These are phyloP conservation scores for Mortierella alpina DNA, from an alignment of 192 early-diverging fungal genomes.

Conservation along the genomic window DNA sequence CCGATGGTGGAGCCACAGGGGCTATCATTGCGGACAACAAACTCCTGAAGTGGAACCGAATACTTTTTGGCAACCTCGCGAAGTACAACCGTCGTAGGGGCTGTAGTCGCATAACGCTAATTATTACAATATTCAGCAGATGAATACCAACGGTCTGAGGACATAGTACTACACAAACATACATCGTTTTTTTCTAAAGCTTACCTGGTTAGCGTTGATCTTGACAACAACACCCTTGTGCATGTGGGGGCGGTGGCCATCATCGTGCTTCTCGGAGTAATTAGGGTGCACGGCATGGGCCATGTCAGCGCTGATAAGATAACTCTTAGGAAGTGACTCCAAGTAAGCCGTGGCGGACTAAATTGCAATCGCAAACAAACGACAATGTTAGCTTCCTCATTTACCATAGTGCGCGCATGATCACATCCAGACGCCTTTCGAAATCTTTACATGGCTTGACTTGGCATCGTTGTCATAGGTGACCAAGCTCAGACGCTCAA, in stretches of 20 bases:
- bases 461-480: constrained; percentile 35
- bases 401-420: background rate
- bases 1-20: constrained; percentile 98
- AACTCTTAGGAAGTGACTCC: constrained; percentile 84
- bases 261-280: constrained; percentile 90
- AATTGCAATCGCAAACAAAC: constrained; percentile 17
- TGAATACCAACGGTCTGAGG: background rate
- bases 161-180: background rate
- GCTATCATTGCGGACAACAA: constrained; percentile 93
- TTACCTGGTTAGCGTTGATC: constrained; percentile 93
- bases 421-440: background rate
- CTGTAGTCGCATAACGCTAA: constrained; percentile 81
- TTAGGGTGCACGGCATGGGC: constrained; percentile 74
- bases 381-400: background rate
- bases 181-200: background rate
- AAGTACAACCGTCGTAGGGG: constrained; percentile 76
- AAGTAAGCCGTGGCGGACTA: constrained; percentile 75
- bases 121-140: background rate
- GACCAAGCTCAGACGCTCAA: constrained; percentile 69
- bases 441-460: constrained; percentile 13
- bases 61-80: constrained; percentile 83
- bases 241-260: constrained; percentile 90
- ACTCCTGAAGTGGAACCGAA: constrained; percentile 88
- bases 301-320: constrained; percentile 93
- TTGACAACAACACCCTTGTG: constrained; percentile 97